Conservation (phyloP, 2,329 filamentous ascomycete genomes). For the Colletotrichum sansevieriae region DNA sequence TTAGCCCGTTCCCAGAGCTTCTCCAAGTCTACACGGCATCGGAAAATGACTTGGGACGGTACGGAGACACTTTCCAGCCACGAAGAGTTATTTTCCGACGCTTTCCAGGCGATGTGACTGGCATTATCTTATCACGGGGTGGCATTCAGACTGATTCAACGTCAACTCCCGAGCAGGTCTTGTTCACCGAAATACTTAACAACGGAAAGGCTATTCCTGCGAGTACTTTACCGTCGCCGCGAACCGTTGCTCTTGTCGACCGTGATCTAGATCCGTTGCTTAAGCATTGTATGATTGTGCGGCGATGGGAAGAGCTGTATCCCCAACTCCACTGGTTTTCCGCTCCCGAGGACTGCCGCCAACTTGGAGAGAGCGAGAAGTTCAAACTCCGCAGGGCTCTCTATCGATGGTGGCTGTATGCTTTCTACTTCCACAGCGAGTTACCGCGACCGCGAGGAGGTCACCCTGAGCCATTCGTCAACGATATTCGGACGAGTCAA, state of each 20-base stretch:
- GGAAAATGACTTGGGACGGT: constrained; percentile 50
- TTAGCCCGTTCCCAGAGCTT: constrained; percentile 60
- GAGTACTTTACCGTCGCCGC: constrained; percentile 22
- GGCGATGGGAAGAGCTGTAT: constrained; percentile 56
- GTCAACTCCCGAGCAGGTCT: not conserved
- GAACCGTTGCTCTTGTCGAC: constrained; percentile 49
- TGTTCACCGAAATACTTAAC: constrained; percentile 8
- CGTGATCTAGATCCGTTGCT: constrained; percentile 52
- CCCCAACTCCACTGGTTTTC: constrained; percentile 62
- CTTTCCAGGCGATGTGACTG: constrained; percentile 49
- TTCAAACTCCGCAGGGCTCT: constrained; percentile 63
- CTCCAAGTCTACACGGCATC: constrained; percentile 61
- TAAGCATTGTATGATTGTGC: constrained; percentile 52
- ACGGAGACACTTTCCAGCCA: constrained; percentile 53
- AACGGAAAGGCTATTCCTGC: constrained; percentile 14
- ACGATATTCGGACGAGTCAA: constrained; percentile 57
- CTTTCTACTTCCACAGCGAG: constrained; percentile 64
- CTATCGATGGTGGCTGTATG: constrained; percentile 68
- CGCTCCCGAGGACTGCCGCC: constrained; percentile 59
- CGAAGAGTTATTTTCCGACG: constrained; percentile 56
- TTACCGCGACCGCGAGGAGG: constrained; percentile 53
- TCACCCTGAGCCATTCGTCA: constrained; percentile 54
- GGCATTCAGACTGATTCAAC: constrained; percentile 10
- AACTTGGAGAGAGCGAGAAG: constrained; percentile 57
- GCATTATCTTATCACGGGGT: constrained; percentile 43